Base-by-base conservation (phyloP, 371 early-diverging fungal genomes). In the Syncephalastrum monosporum region DNA sequence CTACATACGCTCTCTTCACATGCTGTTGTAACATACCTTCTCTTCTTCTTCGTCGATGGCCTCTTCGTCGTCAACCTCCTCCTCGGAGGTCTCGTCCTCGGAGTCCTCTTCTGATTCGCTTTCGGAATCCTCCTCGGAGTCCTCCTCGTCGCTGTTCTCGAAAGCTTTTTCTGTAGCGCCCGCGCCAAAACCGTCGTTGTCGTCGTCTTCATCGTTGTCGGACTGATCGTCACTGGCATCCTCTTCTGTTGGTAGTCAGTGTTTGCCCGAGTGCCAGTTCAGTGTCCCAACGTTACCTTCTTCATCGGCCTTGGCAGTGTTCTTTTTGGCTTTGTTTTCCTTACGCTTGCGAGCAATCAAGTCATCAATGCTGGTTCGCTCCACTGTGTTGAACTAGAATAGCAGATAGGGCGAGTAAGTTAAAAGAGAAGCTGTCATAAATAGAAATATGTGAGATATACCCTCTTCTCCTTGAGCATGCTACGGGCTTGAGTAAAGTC, bases 401-500 rank as follows among this genome's bases (percentile, higher is more conserved):
- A 38, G 17, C 4, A 43, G n/a, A 27, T 42, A 5, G 27, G 7
- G 7, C 3, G 3, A 7, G n/a, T 38, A 38, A 10, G n/a, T n/a
- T 5, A 43, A 44, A 27, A 25, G 25, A 43, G 38, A 33, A 33
- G 38, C 38, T 33, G 38, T 7, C 25, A 43, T 14, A 19, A 5
- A 23, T 23, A 17, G 17, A 14, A 15, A 23, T 53, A 38, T 44
- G 6, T 14, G 23, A 10, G 23, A 44, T 50, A 43, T 75, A 82
- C 80, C 72, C 75, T 68, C 42, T 75, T 77, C 33, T 74, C 64
- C 63, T 87, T 90, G 25, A 92, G 72, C 60, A 87, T 86, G 13
- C 82, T 87, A 51, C 89, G 82, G 44, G 93, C 94, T 46, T 84
- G 82, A 4, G 85, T 82, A 59, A 96, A 94, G 60, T 95, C 94